Conservation (phyloP, 805 yeast species). For the Nakazawaea wyomingensis region DNA sequence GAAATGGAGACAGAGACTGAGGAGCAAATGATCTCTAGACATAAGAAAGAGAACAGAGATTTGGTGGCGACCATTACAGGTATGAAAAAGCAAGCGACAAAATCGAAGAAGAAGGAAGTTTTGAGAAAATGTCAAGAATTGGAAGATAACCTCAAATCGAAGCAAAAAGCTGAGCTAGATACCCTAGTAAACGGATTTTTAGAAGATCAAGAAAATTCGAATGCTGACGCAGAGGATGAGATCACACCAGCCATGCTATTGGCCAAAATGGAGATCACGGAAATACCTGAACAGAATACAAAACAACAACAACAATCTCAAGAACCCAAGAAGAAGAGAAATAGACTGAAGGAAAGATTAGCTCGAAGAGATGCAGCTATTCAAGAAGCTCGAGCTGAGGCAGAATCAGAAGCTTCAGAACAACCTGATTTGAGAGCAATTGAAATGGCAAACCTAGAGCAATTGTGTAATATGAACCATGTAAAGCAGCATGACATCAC, state of each 20-base stretch:
- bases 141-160: slow-evolving; percentile 48
- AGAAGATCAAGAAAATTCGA: slow-evolving; percentile 17
- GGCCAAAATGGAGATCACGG: slow-evolving; percentile 44
- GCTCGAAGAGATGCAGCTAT: slow-evolving; percentile 73
- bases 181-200: slow-evolving; percentile 2
- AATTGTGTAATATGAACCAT: slow-evolving; percentile 42
- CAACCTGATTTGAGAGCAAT: slow-evolving; percentile 65
- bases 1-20: slow-evolving; percentile 31
- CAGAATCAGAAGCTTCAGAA: slow-evolving; percentile 60
- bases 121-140: slow-evolving; percentile 51
- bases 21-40: slow-evolving; percentile 54
- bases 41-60: slow-evolving; percentile 64
- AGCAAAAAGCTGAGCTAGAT: slow-evolving; percentile 50
- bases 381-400: slow-evolving; percentile 58
- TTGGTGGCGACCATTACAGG: slow-evolving; percentile 64
- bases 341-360: slow-evolving; percentile 79
- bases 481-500: slow-evolving; percentile 62
- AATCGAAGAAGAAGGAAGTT: slow-evolving; percentile 69
- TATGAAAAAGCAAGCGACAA: slow-evolving; percentile 77
- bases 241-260: slow-evolving; percentile 64
- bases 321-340: slow-evolving; percentile 45
- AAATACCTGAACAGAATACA: slow-evolving; percentile 21
- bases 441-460: slow-evolving; percentile 63
- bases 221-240: slow-evolving; percentile 32
- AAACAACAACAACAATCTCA: slow-evolving; percentile 11